phyloP scores from a whole-genome alignment of 768 basidiomycete genomes.

The Butyriboletus loyo region DNA sequence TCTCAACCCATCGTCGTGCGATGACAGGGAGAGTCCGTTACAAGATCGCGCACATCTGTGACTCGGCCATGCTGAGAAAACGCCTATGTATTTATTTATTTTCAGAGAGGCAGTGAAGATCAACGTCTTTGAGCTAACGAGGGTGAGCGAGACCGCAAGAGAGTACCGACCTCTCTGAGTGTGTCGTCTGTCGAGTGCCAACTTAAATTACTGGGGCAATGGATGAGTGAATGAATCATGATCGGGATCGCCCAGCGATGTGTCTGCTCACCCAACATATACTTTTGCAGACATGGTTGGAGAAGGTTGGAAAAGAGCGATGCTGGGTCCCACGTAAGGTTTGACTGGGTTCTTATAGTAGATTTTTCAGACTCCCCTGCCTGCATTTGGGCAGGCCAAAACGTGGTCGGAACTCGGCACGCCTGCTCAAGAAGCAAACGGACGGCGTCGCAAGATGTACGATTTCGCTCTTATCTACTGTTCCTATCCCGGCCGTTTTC shows the following conservation, averaged over 20 bases:
- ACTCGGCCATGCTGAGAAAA: slow-evolving; percentile 45
- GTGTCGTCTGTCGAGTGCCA: slow-evolving; percentile 32
- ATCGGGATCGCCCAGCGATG: background rate
- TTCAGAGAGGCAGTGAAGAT: background rate
- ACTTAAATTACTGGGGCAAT: slow-evolving; percentile 31
- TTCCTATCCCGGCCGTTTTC: slow-evolving; percentile 1
- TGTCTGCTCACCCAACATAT: slow-evolving; percentile 31
- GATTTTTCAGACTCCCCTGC: slow-evolving; percentile 33
- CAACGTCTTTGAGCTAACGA: slow-evolving; percentile 7
- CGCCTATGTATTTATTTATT: slow-evolving; percentile 28
- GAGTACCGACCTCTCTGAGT: slow-evolving; percentile 23
- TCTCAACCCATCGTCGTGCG: slow-evolving; percentile 32
- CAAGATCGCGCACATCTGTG: slow-evolving; percentile 46
- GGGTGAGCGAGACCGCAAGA: background rate
- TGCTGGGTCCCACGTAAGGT: slow-evolving; percentile 13
- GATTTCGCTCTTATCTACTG: slow-evolving; percentile 8
- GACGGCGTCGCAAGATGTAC: background rate
- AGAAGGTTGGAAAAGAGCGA: slow-evolving; percentile 14
- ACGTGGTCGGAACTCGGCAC: slow-evolving; percentile 13
- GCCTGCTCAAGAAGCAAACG: background rate
- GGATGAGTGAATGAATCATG: background rate
- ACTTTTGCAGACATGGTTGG: slow-evolving; percentile 31
- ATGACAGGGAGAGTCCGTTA: slow-evolving; percentile 30
- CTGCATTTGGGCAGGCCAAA: slow-evolving; percentile 25
- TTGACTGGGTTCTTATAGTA: slow-evolving; percentile 27